phyloP scores from a whole-genome alignment of 2,329 filamentous ascomycete species.

The Calcarisporium arbuscula region DNA sequence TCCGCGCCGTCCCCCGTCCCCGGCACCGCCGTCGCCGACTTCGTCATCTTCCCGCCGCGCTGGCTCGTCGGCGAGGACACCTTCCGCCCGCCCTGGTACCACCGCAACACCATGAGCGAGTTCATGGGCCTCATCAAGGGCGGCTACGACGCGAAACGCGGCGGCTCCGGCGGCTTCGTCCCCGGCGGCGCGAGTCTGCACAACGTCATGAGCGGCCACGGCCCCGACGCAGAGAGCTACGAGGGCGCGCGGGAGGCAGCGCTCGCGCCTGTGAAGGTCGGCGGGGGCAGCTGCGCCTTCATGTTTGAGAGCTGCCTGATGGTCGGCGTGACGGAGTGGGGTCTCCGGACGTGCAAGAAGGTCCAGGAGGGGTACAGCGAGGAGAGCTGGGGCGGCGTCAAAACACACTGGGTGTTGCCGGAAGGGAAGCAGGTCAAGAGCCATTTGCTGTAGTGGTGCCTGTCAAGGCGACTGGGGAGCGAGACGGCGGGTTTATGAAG shows the following conservation, averaged over 20 bases:
- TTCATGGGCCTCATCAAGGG: conserved; percentile 57
- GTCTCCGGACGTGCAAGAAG: conserved; percentile 51
- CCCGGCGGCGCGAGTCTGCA: conserved; percentile 56
- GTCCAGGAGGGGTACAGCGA: conserved; percentile 59
- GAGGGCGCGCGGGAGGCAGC: conserved; percentile 50
- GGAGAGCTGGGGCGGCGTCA: conserved; percentile 71
- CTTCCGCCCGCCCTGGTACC: conserved; percentile 68
- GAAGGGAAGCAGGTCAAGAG: conserved; percentile 23
- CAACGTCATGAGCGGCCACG: conserved; percentile 65
- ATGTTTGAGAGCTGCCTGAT: conserved; percentile 67
- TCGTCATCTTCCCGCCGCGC: conserved; percentile 66
- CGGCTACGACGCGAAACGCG: conserved; percentile 56
- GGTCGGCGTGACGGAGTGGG: conserved; percentile 69
- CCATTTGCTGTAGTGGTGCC: conserved; percentile 14
- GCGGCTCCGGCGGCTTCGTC: conserved; percentile 43
- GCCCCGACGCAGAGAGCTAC: conserved; percentile 50
- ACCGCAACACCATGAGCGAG: conserved; percentile 62
- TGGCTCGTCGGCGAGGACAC: conserved; percentile 67
- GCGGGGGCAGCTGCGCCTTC: conserved; percentile 57
- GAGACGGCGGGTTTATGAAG: no score
- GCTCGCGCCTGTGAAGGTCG: conserved; percentile 51
- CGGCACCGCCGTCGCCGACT: conserved; percentile 63
- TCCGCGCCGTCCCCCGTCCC: conserved; percentile 54
- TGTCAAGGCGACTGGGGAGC: no score
- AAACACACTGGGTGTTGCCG: conserved; percentile 52